A percentile compares a stretch with the other conserved stretches of the same genome.
Conservation (phyloP, 345 rosid species). For the Trapa bicornis region DNA sequence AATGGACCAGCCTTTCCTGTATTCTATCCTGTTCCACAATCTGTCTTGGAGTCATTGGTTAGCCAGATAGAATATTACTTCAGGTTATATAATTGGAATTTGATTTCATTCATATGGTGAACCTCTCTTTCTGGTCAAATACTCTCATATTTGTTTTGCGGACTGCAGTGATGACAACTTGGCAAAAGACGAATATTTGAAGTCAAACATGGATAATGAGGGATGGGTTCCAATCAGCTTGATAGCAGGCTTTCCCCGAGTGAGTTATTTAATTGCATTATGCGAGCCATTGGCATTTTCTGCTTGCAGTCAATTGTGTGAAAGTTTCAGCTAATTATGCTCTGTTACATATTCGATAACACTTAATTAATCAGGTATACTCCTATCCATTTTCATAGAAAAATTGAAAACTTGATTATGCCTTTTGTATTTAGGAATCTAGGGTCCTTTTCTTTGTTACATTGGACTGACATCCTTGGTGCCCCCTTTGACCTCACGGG, state of each 20-base stretch:
- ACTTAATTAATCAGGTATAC: not conserved
- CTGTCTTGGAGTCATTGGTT: conserved; percentile 23
- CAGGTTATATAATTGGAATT: conserved; percentile 24
- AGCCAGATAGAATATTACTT: conserved; percentile 56
- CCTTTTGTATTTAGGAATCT: not conserved
- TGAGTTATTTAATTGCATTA: conserved; percentile 5
- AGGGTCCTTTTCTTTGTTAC: not conserved
- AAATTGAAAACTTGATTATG: not conserved
- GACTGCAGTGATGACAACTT: conserved; percentile 42
- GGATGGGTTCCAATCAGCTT: conserved; percentile 15
- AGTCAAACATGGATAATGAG: conserved; percentile 16
- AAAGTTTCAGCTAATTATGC: not conserved
- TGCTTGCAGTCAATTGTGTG: not conserved
- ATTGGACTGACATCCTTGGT: not conserved
- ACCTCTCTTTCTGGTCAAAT: not conserved
- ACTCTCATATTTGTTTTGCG: conserved; percentile 6
- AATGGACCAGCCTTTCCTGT: conserved; percentile 22
- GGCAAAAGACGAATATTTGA: conserved; percentile 11
- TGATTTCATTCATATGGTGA: not conserved
- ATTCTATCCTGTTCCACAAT: conserved; percentile 24
- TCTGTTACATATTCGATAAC: not conserved
- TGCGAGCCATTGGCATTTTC: not conserved
- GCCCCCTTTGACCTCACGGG: not conserved
- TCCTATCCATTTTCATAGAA: not conserved
- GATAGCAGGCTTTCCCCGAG: conserved; percentile 18